A percentile compares a stretch with the other conserved stretches of the same genome.
Conservation (phyloP, 352 stramenopile species). For the Phytophthora pistaciae region DNA sequence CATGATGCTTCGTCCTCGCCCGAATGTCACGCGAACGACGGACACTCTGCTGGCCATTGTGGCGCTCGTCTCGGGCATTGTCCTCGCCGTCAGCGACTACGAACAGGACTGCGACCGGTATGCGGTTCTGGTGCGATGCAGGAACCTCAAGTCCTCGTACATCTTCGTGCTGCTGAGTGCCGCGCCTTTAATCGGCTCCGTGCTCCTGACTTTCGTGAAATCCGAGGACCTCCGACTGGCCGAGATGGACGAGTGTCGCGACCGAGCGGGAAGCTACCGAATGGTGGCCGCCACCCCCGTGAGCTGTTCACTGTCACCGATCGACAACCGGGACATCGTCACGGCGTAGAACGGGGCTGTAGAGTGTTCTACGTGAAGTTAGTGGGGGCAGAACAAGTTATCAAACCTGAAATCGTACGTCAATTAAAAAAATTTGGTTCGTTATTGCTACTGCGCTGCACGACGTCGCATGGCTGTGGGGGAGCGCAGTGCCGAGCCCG, state of each 20-base stretch:
- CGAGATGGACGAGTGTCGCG: slow-evolving; percentile 21
- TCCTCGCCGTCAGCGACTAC: slow-evolving; percentile 35
- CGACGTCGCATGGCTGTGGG: slow-evolving; percentile 19
- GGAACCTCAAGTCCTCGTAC: slow-evolving; percentile 45
- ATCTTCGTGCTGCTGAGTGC: slow-evolving; percentile 48
- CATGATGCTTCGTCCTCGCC: slow-evolving; percentile 35
- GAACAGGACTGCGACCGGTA: slow-evolving; percentile 45
- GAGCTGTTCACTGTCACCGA: not conserved
- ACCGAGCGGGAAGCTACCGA: slow-evolving; percentile 35
- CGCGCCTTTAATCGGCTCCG: slow-evolving; percentile 37
- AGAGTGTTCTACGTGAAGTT: not conserved
- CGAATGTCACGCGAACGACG: slow-evolving; percentile 32
- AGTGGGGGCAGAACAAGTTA: not conserved
- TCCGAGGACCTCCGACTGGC: slow-evolving; percentile 13
- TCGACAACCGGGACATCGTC: slow-evolving; percentile 3
- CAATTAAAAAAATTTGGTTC: slow-evolving; percentile 20
- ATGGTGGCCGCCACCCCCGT: slow-evolving; percentile 27
- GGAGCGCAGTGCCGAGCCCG: slow-evolving; percentile 18
- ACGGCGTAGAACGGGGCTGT: slow-evolving; percentile 9
- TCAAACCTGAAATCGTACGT: not conserved
- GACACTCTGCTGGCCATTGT: slow-evolving; percentile 41
- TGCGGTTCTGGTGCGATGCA: slow-evolving; percentile 41
- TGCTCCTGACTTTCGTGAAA: slow-evolving; percentile 46
- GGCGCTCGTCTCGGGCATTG: slow-evolving; percentile 37
- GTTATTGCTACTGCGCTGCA: slow-evolving; percentile 20